Evolutionary conservation across 345 rosid species (phyloP), one percentile per base, ranked within the genome.

Genomic region (Eucalyptus fibrosa): DNA sequence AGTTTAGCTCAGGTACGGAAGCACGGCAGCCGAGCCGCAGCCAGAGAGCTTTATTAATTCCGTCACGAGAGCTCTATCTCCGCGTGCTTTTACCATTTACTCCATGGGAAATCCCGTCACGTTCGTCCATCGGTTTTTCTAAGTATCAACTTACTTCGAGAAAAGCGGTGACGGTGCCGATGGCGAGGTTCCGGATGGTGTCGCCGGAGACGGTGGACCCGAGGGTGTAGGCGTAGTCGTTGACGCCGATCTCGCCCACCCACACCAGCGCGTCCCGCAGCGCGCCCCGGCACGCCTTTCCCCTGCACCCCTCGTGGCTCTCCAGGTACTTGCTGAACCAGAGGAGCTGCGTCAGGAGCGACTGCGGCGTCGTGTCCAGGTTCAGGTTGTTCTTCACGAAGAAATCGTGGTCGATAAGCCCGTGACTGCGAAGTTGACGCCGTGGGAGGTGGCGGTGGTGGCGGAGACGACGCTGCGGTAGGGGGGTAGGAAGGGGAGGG

Each of bases 181-280:
- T 91, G 30, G 94, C 95, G 32, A 95, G 97, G 50, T 85, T 85
- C 88, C 91, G 91, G 87, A 97, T 93, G 9, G 96, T 95, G 55
- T 95, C 96, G 18, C 88, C 87, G 7, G 98, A 69, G 1, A 97
- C 81, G 21, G 91, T 62, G 60, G 99, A 97, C 69, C 96, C 96
- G 87, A 94, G 2, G 26, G 90, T 92, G 88, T 97, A 97, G 0
- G 98, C 99, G 83, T 97, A 97, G 77, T 97, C 99, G 87, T 96
- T 97, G 60, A 94, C 97, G 23, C 99, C 99, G 24, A 97, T 97
- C 91, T 97, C 99, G 28, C 99, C 99, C 47, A 96, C 94, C 99
- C 99, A 97, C 53, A 97, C 91, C 88, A 97, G 82, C 23, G 98
- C 95, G 90, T 94, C 97, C 56, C 89, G 94, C 5, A 97, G 32